Conservation (phyloP, 2,329 filamentous ascomycete genomes). For the Alternaria sp. region DNA sequence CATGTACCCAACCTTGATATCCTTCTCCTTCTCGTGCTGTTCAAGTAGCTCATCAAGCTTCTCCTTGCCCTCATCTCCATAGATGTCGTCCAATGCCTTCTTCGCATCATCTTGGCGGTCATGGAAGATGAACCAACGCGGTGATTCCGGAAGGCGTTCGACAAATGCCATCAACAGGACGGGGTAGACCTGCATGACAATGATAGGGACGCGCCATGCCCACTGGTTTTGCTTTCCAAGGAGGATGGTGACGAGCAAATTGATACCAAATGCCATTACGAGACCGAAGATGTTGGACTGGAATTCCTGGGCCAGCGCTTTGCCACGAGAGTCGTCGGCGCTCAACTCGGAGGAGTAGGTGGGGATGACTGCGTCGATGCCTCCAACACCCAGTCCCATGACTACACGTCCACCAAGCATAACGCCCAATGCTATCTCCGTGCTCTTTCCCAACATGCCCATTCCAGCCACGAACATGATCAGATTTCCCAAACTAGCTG, state of each 20-base stretch:
- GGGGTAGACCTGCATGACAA: constrained; percentile 67
- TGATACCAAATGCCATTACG: constrained; percentile 66
- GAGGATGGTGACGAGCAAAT: constrained; percentile 60
- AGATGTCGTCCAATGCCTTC: constrained; percentile 56
- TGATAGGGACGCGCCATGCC: constrained; percentile 68
- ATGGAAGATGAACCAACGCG: constrained; percentile 64
- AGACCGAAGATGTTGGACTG: constrained; percentile 70
- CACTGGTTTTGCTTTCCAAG: constrained; percentile 65
- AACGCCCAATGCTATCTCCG: constrained; percentile 50
- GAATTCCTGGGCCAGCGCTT: constrained; percentile 67
- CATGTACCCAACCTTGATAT: constrained; percentile 57
- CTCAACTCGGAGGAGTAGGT: constrained; percentile 65
- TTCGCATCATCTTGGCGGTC: constrained; percentile 59
- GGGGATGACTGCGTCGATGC: constrained; percentile 67
- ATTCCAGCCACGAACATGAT: constrained; percentile 67
- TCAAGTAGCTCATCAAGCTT: constrained; percentile 60
- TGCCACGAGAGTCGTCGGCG: constrained; percentile 63
- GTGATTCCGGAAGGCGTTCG: constrained; percentile 62
- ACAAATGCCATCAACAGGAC: constrained; percentile 61
- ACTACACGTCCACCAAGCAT: constrained; percentile 60
- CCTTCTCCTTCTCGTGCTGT: constrained; percentile 59
- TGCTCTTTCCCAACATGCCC: constrained; percentile 42
- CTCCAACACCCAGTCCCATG: constrained; percentile 65
- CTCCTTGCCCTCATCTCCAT: constrained; percentile 58
- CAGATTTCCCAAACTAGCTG: constrained; percentile 62